Evolutionary conservation across 2,329 filamentous ascomycete genomes (phyloP), one percentile per base, ranked within the genome.

Genomic region (Monosporascus sp.): DNA sequence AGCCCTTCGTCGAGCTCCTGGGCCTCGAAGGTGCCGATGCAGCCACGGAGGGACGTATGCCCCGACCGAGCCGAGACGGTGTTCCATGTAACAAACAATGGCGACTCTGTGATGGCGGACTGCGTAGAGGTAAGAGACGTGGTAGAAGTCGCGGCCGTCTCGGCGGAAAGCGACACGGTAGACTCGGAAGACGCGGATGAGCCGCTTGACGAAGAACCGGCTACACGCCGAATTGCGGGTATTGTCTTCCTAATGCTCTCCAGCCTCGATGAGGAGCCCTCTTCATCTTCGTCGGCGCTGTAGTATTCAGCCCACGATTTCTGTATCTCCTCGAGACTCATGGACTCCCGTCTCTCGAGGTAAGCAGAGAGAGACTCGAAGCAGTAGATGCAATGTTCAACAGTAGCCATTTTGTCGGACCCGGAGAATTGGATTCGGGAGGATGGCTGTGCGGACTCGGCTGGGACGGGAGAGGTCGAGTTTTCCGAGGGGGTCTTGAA

Each of bases 71-170:
- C 70, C 7, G 81, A 83, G 51, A 90, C 62, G 0, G 83, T 90
- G 73, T 97, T 96, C 92, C 93, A 97, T 7, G 92, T 96, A 47
- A 99, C 89, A 68, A 97, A 97, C 39, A 97, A 80, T 1, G 93
- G 93, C 57, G 85, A 83, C 43, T 81, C 78, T 53, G 71, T 71
- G 61, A 70, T 65, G 55, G 59, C 48, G 38, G 59, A 38, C 47
- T 59, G 55, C 37, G 63, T 53, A 53, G 63, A 64, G 15, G 72
- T 64, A 22, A 73, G 68, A 27, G 71, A 76, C 37, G 73, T 70
- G 14, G 66, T 72, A 15, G 74, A 75, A 1, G 75, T 78, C 11
- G 70, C 72, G 3, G 77, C 71, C 8, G 75, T 76, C 52, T 70
- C 66, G 47, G 68, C 57, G 45, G 65, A 60, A 37, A 72, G 66